Base-by-base conservation (phyloP, 2,329 filamentous ascomycete species). In the Penicillium sp. region DNA sequence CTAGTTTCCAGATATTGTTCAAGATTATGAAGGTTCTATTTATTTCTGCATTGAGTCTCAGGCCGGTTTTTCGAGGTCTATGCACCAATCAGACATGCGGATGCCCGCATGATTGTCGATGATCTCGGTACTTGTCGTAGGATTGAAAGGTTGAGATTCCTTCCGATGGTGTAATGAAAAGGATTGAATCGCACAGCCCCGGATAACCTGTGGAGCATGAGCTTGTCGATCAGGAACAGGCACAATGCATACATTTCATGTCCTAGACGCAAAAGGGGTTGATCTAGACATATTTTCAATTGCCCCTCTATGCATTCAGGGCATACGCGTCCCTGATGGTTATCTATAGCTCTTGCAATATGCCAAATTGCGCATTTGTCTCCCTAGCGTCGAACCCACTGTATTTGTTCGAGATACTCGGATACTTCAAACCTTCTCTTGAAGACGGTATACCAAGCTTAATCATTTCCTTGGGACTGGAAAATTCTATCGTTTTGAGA, bases 181-280 rank as follows among this genome's bases (percentile, higher is more conserved):
- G 14, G 4, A 40, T 37, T 37, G 7, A n/a, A 9, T 40, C 12
- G 18, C 22, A 40, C 35, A 40, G 35, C 18, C 18, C 8, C n/a
- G 33, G 33, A 37, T n/a, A 9, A 18, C n/a, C n/a, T n/a, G 33
- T 18, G 33, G 33, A 18, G n/a, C 9, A 40, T 8, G n/a, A n/a
- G n/a, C n/a, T 15, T 40, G 47, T 49, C 20, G 26, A 35, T 59
- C 40, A 54, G 53, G 52, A 58, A 54, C 51, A 52, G 37, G 27
- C 26, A 58, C 54, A 42, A 25, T 52, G 54, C 40, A 54, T 49
- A 20, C 9, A n/a, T 18, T 18, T 45, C 31, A 46, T 53, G 27
- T 46, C 31, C 35, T 18, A 45, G 20, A 45, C 23, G 33, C 42
- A 43, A 14, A 43, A 12, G 46, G 44, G 33, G 43, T 27, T 51